A percentile compares a stretch with the other conserved stretches of the same genome.
phyloP scores from a whole-genome alignment of 345 rosid species.

The Pelargonium nanum region DNA sequence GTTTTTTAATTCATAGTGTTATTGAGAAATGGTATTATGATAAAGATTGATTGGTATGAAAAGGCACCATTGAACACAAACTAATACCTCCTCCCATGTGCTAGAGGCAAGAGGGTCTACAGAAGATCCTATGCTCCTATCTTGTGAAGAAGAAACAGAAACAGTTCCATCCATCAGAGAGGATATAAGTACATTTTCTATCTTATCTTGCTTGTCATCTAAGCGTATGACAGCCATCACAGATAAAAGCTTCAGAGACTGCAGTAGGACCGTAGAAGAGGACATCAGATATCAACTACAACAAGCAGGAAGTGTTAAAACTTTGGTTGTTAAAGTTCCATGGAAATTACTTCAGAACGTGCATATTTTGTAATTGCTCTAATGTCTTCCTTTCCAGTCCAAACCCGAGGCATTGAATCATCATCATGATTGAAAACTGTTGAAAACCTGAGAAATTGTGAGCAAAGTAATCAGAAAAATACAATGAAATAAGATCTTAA shows the following conservation, averaged over 20 bases:
- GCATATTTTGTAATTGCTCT: slow-evolving; percentile 73
- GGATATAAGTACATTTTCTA: slow-evolving; percentile 43
- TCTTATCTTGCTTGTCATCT: slow-evolving; percentile 55
- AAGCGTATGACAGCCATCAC: slow-evolving; percentile 67
- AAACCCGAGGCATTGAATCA: slow-evolving; percentile 87
- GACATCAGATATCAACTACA: slow-evolving; percentile 6
- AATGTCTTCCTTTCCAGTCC: slow-evolving; percentile 93
- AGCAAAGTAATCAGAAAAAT: neutral
- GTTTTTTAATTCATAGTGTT: neutral
- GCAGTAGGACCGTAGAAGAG: slow-evolving; percentile 5
- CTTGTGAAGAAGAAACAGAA: slow-evolving; percentile 15
- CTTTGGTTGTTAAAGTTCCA: neutral
- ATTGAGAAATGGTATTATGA: neutral
- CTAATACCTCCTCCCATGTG: slow-evolving; percentile 77
- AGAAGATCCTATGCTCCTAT: slow-evolving; percentile 35
- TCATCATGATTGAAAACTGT: slow-evolving; percentile 70
- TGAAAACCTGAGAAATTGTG: slow-evolving; percentile 43
- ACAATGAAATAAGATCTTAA: slow-evolving; percentile 7
- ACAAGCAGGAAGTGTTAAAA: slow-evolving; percentile 11
- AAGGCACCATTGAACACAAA: neutral
- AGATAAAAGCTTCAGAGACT: slow-evolving; percentile 70
- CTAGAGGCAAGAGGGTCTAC: slow-evolving; percentile 72
- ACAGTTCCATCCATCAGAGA: slow-evolving; percentile 37
- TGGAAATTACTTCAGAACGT: slow-evolving; percentile 44
- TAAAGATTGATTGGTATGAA: neutral